Evolutionary conservation across 768 basidiomycete species (phyloP).

Genomic region (Tremella yokohamensis): DNA sequence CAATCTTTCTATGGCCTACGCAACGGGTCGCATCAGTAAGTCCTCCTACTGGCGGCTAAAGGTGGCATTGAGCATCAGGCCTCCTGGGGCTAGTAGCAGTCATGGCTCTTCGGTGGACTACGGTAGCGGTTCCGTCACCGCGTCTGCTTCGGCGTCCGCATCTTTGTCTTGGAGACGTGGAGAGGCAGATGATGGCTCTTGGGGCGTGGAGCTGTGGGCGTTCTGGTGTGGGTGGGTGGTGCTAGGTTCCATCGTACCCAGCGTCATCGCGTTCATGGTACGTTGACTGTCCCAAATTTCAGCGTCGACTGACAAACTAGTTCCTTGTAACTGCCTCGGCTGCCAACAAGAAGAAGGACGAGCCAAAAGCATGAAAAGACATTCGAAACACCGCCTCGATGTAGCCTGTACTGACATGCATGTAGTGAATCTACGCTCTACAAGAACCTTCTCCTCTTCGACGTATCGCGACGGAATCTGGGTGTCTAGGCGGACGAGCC

Average conservation of each 20-base stretch:
- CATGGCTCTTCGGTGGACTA: background rate
- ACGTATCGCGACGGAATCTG: too few relatives aligned
- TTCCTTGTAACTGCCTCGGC: constrained; percentile 12
- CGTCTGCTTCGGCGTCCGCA: constrained; percentile 1
- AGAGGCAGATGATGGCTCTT: background rate
- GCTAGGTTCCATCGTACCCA: constrained; percentile 11
- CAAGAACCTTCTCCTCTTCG: too few relatives aligned
- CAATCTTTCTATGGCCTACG: constrained; percentile 31
- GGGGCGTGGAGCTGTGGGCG: constrained; percentile 14
- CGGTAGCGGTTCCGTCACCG: background rate
- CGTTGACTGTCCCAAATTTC: background rate
- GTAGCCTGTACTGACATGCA: background rate
- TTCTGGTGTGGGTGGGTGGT: constrained; percentile 15
- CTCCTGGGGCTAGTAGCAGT: background rate
- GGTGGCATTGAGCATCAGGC: background rate
- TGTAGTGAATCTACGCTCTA: background rate
- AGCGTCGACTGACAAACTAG: background rate
- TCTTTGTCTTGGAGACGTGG: background rate
- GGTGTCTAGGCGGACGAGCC: constrained; percentile 1
- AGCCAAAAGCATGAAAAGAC: constrained; percentile 2
- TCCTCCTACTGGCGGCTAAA: too few relatives aligned
- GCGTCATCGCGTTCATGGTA: constrained; percentile 19
- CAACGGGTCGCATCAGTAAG: constrained; percentile 13
- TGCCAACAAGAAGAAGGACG: constrained; percentile 9
- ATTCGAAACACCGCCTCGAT: background rate